Conservation (phyloP, 805 yeast species). For the Candida vaughaniae region DNA sequence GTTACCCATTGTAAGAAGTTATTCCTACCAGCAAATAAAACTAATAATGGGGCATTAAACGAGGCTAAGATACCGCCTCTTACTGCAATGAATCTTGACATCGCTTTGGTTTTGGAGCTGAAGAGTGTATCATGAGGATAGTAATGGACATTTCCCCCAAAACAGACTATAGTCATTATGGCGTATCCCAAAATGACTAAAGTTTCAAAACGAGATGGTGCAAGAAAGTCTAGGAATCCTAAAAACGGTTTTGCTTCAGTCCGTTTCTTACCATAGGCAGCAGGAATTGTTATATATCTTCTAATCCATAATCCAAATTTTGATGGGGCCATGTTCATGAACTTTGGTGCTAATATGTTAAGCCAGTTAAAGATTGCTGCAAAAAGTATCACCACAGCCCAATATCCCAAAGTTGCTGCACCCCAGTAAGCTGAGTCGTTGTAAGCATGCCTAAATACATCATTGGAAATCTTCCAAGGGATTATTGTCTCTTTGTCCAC, state of each 20-base stretch:
- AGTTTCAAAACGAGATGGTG: slow-evolving; percentile 39
- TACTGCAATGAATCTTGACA: slow-evolving; percentile 41
- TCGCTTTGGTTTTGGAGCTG: slow-evolving; percentile 16
- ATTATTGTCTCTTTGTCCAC: background rate
- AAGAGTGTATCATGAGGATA: slow-evolving; percentile 25
- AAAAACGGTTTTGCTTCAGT: slow-evolving; percentile 20
- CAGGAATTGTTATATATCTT: slow-evolving; percentile 28
- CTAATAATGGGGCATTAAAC: slow-evolving; percentile 50
- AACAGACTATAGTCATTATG: slow-evolving; percentile 16
- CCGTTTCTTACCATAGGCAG: slow-evolving; percentile 18
- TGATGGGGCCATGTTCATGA: slow-evolving; percentile 29
- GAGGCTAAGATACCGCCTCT: slow-evolving; percentile 51
- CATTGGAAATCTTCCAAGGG: slow-evolving; percentile 11
- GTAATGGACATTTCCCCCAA: slow-evolving; percentile 18
- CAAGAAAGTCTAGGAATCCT: slow-evolving; percentile 21
- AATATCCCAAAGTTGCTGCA: slow-evolving; percentile 46
- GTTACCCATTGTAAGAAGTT: slow-evolving; percentile 60
- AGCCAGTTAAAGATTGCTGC: slow-evolving; percentile 45
- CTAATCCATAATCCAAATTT: slow-evolving; percentile 22
- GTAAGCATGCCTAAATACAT: slow-evolving; percentile 21
- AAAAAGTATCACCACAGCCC: slow-evolving; percentile 45
- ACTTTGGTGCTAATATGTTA: slow-evolving; percentile 36
- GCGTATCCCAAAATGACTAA: slow-evolving; percentile 24
- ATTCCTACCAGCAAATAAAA: slow-evolving; percentile 63
- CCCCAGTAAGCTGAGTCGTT: slow-evolving; percentile 26